Conservation (phyloP, 176 grass and related monocot species). For the Oryza rufipogon region DNA sequence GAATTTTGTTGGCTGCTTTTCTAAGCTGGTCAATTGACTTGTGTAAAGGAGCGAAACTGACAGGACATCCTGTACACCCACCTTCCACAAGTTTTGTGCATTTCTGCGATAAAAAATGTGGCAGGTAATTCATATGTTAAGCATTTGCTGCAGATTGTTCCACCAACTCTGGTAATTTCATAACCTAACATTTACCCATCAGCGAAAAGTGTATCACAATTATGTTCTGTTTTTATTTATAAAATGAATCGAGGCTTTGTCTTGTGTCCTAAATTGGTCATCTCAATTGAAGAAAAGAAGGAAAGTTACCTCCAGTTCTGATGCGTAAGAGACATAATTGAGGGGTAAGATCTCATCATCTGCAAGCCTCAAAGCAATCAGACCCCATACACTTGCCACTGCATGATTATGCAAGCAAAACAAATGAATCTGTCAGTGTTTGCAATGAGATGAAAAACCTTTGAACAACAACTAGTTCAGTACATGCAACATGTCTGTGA, state of each 20-base stretch:
- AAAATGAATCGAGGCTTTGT: background rate
- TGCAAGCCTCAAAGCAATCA: conserved; percentile 89
- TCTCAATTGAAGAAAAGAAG: conserved; percentile 11
- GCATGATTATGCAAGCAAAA: conserved; percentile 20
- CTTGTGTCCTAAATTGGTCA: background rate
- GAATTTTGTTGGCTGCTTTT: conserved; percentile 58
- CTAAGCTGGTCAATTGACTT: conserved; percentile 72
- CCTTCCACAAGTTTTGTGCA: conserved; percentile 48
- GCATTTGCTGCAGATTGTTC: conserved; percentile 3
- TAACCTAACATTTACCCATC: background rate
- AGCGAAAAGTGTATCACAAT: background rate
- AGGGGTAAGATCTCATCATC: conserved; percentile 88
- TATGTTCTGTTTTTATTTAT: background rate
- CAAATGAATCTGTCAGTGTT: background rate
- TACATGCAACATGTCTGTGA: conserved; percentile 91
- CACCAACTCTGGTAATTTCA: background rate
- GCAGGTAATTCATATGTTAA: background rate
- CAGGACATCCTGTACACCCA: conserved; percentile 46
- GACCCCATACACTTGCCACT: conserved; percentile 88
- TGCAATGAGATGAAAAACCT: background rate
- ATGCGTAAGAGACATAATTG: conserved; percentile 67
- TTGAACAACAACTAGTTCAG: background rate
- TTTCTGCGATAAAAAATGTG: conserved; percentile 42
- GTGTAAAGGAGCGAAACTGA: conserved; percentile 73
- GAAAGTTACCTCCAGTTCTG: conserved; percentile 50